Evolutionary conservation across 352 stramenopile genomes (phyloP), one percentile per base, ranked within the genome.

Genomic region (Phytophthora cryptogea): DNA sequence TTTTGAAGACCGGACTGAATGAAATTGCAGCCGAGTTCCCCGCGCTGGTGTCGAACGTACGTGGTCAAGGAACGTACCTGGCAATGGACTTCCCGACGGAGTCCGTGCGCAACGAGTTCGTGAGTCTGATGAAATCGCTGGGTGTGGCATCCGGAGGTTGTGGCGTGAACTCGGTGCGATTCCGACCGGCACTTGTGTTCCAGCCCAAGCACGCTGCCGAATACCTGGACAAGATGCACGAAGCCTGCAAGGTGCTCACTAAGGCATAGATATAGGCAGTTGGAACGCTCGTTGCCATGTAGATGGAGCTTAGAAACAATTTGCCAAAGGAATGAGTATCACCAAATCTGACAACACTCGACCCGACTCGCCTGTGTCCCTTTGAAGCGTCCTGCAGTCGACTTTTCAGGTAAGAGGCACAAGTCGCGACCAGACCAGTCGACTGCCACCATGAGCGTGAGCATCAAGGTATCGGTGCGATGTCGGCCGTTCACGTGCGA

Each of bases 401-500:
- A 62, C 63, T 70, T 70, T 70, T 70, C 54, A 27, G 41, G 40
- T 55, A 70, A 62, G 62, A 20, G 57, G 59, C 49, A 59, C 43
- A 48, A 27, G 17, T 16, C 40, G 17, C 9, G 23, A 3, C 27
- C 42, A 14, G 6, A 9, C 23, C 10, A 30, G 26, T 33, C 8
- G 3, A 32, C 27, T 26, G 16, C 16, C 2, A 45, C 7, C 10
- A 94, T 95, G 80, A 94, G 83, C 45, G 86, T 96, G 58, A 93
- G 80, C 66, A 96, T 96, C 75, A 96, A 95, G 68, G 88, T 95
- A 11, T 95, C 83, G 59, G 72, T 96, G 35, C 78, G 87, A 31
- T 96, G 88, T 56, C 80, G 88, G 11, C 88, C 86, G 42, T 96
- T 96, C 69, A 97, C 88, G 39, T 86, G 87, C 54, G 86, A 97